Evolutionary conservation across 441 rosid genomes (phyloP), one percentile per base, ranked within the genome.

Genomic region (Erysimum cheiri): DNA sequence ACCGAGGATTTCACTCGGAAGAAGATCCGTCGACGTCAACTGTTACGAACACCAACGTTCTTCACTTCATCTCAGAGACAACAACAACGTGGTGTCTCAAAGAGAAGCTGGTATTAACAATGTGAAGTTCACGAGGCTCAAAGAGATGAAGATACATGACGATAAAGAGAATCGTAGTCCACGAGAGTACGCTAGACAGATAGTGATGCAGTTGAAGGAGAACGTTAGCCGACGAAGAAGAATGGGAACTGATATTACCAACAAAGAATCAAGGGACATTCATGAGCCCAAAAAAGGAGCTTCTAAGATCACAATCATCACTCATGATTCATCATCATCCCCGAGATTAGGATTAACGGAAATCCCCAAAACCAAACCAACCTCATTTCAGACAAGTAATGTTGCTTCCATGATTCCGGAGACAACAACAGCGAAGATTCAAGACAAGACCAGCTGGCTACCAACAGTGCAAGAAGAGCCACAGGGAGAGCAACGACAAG

Each of bases 181-280:
- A 1, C 77, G 85, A 19, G 83, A 78, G 19, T 80, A 84, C 60
- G 91, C 93, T 2, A 77, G 87, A 74, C 92, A 92, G 81, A 88
- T 89, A 32, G 87, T 82, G 82, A 83, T 83, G 80, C 97, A 90
- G 70, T 83, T 88, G 40, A 88, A 86, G 77, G 96, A 83, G 70
- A 85, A 79, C 17, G 88, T 90, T 1, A 68, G 80, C 80, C 62
- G 93, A 70, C 8, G 77, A 53, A 64, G 79, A 75, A 81, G 78
- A 80, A 83, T 85, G 43, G 97, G 97, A 0, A 61, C 78, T 70
- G 99, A 94, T 73, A 83, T 92, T 41, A 92, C 99, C 6, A 94
- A 92, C 83, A 79, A 84, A 72, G 86, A 85, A 10, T 48, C 66
- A 65, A 60, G 81, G 39, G 81, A 70, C 48, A 24, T 54, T 14